These are phyloP conservation scores for Panicum miliaceum DNA, from an alignment of 176 grass and related monocot species.

Conservation along the genomic window DNA sequence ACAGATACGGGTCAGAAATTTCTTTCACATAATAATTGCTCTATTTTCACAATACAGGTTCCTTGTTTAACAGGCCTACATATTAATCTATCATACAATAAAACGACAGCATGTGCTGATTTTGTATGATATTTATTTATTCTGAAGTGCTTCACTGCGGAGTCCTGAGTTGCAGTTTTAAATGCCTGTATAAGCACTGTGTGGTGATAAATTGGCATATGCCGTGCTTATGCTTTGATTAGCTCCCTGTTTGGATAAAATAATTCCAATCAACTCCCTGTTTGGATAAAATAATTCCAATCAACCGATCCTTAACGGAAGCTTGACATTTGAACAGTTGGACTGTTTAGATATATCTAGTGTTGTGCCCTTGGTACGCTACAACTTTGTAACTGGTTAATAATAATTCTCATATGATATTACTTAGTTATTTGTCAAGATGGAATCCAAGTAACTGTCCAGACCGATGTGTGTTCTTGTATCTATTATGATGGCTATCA, in stretches of 20 bases:
- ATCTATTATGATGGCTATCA: constrained; percentile 9
- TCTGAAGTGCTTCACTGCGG: not conserved
- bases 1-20: constrained; percentile 65
- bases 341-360: not conserved
- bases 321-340: not conserved
- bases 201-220: not conserved
- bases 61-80: not conserved
- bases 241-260: not conserved
- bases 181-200: not conserved
- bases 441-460: not conserved
- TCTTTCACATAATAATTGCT: constrained; percentile 21
- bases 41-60: constrained; percentile 9
- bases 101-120: not conserved
- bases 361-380: not conserved
- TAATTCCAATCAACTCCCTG: not conserved
- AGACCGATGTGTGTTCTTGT: not conserved
- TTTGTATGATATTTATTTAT: not conserved
- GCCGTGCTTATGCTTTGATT: not conserved
- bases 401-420: not conserved
- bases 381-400: not conserved
- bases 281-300: not conserved
- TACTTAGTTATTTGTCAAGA: not conserved
- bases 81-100: not conserved
- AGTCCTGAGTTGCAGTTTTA: not conserved
- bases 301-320: not conserved